Base-by-base conservation (phyloP, 345 rosid genomes). In the Rhodamnia argentea region DNA sequence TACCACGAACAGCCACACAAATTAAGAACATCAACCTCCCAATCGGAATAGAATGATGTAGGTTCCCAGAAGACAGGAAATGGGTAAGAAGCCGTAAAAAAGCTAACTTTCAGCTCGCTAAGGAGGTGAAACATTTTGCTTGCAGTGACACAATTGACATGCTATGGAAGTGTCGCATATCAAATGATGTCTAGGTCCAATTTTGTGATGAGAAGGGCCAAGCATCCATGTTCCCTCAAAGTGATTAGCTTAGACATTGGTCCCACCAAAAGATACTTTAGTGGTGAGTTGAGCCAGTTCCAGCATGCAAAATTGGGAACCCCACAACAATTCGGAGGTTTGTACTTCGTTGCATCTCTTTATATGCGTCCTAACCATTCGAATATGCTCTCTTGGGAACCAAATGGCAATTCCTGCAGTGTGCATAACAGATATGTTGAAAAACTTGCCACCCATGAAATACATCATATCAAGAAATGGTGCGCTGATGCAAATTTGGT, bases 381-480 rank as follows among this genome's bases (percentile, higher is more conserved):
- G 51, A 91, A 58, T 83, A 94, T 75, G 85, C 99, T 91, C 85
- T 96, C 99, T 74, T 96, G 96, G 47, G 99, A 95, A 85, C 93
- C 91, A 82, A 95, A 88, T 84, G 91, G 95, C 87, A 90, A 86
- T 87, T 94, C 92, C 93, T 92, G 91, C 91, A 85, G 62, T 1
- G 81, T 74, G 76, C 62, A 50, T 3, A 29, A 26, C 40, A 75
- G 58, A n/a, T 83, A 75, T 53, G 50, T 3, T 40, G 50, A 85
- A 64, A 6, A 24, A 87, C 15, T n/a, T 13, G 4, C 6, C 27
- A n/a, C 24, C 2, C 10, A 22, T 20, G 60, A 23, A 81, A 37
- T 27, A 23, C 57, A 44, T 32, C 24, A 7, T 82, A 27, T 44
- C 58, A 27, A 52, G 20, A 27, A 16, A 70, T 37, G 18, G 14